Evolutionary conservation across 495 filamentous ascomycete genomes (phyloP).

Genomic region (Viridothelium virens): DNA sequence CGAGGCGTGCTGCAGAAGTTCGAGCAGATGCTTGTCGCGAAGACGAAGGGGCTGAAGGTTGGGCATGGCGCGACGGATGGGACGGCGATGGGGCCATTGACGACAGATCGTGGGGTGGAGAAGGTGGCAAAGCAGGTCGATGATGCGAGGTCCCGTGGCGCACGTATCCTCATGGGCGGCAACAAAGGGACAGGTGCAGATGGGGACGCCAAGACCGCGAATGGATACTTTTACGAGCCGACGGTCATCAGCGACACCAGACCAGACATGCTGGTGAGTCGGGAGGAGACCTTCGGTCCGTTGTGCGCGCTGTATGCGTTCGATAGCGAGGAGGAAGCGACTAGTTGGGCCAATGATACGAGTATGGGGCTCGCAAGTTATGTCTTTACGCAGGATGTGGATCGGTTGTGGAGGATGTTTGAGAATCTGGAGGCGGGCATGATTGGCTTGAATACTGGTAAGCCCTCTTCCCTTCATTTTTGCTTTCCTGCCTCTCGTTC

Average conservation of each 20-base stretch:
- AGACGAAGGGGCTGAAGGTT: slow-evolving; percentile 49
- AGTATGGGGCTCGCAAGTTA: slow-evolving; percentile 55
- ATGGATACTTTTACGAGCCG: slow-evolving; percentile 66
- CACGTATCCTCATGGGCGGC: slow-evolving; percentile 51
- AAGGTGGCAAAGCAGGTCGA: slow-evolving; percentile 56
- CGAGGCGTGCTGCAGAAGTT: slow-evolving; percentile 37
- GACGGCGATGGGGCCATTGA: slow-evolving; percentile 62
- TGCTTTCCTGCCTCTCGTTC: too few relatives aligned
- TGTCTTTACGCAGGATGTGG: slow-evolving; percentile 66
- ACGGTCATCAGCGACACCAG: slow-evolving; percentile 59
- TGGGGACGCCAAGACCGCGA: slow-evolving; percentile 23
- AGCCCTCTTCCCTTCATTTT: neutral
- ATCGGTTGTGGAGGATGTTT: slow-evolving; percentile 62
- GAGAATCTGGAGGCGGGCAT: slow-evolving; percentile 71
- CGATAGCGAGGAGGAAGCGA: slow-evolving; percentile 61
- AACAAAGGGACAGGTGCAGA: slow-evolving; percentile 18
- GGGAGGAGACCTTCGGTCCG: slow-evolving; percentile 65
- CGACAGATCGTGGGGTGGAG: slow-evolving; percentile 54
- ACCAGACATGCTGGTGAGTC: slow-evolving; percentile 54
- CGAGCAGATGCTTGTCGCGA: slow-evolving; percentile 44
- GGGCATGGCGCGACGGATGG: slow-evolving; percentile 53
- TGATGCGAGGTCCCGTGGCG: slow-evolving; percentile 56
- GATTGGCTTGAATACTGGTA: slow-evolving; percentile 64
- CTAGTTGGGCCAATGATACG: slow-evolving; percentile 39
- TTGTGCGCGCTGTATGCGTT: slow-evolving; percentile 61